These are phyloP conservation scores for Fragaria iinumae DNA, from an alignment of 306 rosid genomes.

Conservation along the genomic window DNA sequence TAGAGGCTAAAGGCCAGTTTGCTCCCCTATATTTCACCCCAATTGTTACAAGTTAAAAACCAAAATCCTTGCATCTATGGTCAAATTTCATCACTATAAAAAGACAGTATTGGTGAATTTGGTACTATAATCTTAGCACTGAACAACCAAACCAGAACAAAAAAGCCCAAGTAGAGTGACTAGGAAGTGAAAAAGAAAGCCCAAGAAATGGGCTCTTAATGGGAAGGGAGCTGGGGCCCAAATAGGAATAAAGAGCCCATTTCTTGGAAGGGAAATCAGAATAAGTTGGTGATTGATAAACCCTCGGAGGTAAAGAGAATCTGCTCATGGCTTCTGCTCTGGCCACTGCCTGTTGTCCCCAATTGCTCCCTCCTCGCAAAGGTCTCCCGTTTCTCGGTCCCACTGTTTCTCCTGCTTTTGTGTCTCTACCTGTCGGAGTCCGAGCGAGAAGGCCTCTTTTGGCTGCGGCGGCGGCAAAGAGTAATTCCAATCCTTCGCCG, in stretches of 20 bases:
- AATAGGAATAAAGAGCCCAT: too few relatives aligned
- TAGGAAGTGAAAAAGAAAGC: too few relatives aligned
- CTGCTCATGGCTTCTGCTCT: slow-evolving; percentile 28
- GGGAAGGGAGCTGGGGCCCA: too few relatives aligned
- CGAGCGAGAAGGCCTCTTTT: slow-evolving; percentile 6
- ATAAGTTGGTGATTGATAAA: too few relatives aligned
- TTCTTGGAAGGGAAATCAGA: too few relatives aligned
- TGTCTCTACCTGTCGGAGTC: neutral
- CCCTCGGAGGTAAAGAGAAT: neutral
- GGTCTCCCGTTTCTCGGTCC: neutral
- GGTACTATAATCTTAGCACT: too few relatives aligned
- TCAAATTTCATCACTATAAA: neutral
- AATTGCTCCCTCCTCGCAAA: slow-evolving; percentile 32
- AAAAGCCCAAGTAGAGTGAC: too few relatives aligned
- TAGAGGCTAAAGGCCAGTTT: neutral
- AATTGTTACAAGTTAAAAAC: too few relatives aligned
- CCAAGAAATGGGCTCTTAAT: too few relatives aligned
- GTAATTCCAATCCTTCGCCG: slow-evolving; percentile 2
- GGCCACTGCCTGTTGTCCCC: slow-evolving; percentile 36
- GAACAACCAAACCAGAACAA: too few relatives aligned
- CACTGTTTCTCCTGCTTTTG: neutral
- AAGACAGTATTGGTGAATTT: too few relatives aligned
- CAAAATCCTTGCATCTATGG: neutral
- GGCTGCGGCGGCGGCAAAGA: slow-evolving; percentile 26
- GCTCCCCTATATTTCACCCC: neutral